Conservation (phyloP, 768 basidiomycete genomes). For the Phlegmacium glaucopus region DNA sequence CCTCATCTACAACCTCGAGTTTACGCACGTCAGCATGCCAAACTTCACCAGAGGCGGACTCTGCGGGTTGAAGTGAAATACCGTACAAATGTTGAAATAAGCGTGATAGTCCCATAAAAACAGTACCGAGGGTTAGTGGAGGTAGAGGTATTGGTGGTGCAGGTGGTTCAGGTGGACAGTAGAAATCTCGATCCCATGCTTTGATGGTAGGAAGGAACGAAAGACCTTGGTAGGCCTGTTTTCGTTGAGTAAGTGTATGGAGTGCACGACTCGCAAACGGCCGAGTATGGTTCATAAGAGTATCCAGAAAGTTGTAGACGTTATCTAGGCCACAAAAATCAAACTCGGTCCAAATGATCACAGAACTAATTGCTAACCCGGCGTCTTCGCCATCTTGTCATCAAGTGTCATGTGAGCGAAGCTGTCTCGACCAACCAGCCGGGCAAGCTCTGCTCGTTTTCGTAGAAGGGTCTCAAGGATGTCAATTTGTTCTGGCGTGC, state of each 20-base stretch:
- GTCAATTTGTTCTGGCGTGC: constrained; percentile 68
- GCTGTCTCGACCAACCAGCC: constrained; percentile 78
- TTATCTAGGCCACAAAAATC: constrained; percentile 52
- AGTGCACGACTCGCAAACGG: constrained; percentile 77
- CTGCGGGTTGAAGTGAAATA: constrained; percentile 70
- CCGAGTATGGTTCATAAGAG: constrained; percentile 75
- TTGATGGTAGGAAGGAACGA: constrained; percentile 63
- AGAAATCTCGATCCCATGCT: constrained; percentile 98
- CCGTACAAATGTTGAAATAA: constrained; percentile 89
- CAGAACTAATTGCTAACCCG: constrained; percentile 44
- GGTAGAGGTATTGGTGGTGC: constrained; percentile 72
- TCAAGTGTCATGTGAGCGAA: constrained; percentile 84
- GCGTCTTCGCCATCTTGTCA: constrained; percentile 97
- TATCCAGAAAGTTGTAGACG: constrained; percentile 80
- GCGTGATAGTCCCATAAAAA: constrained; percentile 87
- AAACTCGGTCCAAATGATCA: background rate
- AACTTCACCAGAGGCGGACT: constrained; percentile 71
- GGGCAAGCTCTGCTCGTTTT: constrained; percentile 79
- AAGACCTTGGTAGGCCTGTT: constrained; percentile 68
- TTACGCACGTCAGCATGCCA: constrained; percentile 91
- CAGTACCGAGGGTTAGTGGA: constrained; percentile 82
- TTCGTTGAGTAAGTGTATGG: constrained; percentile 59
- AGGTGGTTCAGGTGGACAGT: constrained; percentile 76
- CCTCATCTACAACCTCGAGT: constrained; percentile 89
- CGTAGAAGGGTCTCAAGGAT: constrained; percentile 73